Percentiles rank a stretch among this genome's conserved stretches.
phyloP scores from a whole-genome alignment of 208 protist species.

The Trypanosomatidae sp. region DNA sequence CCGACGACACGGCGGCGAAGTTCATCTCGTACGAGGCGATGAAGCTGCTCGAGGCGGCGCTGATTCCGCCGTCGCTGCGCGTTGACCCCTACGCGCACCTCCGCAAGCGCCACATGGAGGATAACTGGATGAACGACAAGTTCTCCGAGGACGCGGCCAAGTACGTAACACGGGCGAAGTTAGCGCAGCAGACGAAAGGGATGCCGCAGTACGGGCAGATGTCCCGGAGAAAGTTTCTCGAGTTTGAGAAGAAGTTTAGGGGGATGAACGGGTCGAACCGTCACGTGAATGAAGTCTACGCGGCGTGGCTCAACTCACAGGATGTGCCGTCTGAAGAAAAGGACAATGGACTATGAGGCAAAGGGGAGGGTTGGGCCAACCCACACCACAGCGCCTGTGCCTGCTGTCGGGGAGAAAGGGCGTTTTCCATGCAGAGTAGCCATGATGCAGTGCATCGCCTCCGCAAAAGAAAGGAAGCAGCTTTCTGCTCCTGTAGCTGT shows the following conservation, averaged over 20 bases:
- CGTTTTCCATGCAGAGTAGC: too few species aligned
- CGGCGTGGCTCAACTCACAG: constrained; percentile 68
- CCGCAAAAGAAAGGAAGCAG: too few species aligned
- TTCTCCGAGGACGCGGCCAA: constrained; percentile 81
- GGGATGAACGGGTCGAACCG: constrained; percentile 50
- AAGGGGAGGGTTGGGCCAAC: too few species aligned
- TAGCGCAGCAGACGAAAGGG: constrained; percentile 77
- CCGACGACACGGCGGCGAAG: constrained; percentile 72
- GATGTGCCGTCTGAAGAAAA: neutral
- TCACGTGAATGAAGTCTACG: constrained; percentile 82
- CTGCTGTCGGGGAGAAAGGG: too few species aligned
- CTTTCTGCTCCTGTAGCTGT: too few species aligned
- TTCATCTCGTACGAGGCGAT: constrained; percentile 91
- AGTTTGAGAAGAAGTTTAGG: constrained; percentile 74
- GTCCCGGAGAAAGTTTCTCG: constrained; percentile 67
- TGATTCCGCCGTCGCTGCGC: constrained; percentile 83
- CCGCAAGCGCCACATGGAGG: constrained; percentile 89
- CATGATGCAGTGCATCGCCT: too few species aligned
- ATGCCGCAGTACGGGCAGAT: constrained; percentile 76
- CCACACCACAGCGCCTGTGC: too few species aligned
- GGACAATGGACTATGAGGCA: neutral
- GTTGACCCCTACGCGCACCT: constrained; percentile 85
- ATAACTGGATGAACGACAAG: constrained; percentile 91
- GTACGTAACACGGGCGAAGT: constrained; percentile 67
- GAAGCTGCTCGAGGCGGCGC: constrained; percentile 71